phyloP scores from a whole-genome alignment of 2,329 filamentous ascomycete species.

The Coleophoma crateriformis region DNA sequence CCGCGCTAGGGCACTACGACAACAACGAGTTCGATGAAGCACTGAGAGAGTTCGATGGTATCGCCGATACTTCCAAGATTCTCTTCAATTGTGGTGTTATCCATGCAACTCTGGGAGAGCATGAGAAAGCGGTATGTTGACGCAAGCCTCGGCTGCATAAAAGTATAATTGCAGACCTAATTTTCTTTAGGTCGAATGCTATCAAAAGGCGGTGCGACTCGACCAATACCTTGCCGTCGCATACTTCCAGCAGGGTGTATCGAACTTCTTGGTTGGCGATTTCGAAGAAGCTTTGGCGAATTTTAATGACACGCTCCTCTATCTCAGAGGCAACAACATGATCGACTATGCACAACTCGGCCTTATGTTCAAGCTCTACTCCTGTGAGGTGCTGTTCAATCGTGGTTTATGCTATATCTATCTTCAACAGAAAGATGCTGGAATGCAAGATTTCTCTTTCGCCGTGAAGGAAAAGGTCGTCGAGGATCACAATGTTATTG shows the following conservation, averaged over 20 bases:
- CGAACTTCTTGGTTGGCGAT: slow-evolving; percentile 93
- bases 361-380: slow-evolving; percentile 92
- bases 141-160: too few species aligned
- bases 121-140: slow-evolving; percentile 80
- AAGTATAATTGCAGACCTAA: slow-evolving; percentile 6
- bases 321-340: slow-evolving; percentile 90
- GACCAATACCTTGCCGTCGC: slow-evolving; percentile 96
- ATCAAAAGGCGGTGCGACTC: slow-evolving; percentile 82
- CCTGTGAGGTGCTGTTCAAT: slow-evolving; percentile 97
- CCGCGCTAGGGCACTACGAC: slow-evolving; percentile 86
- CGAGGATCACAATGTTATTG: slow-evolving; percentile 94
- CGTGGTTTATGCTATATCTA: slow-evolving; percentile 97
- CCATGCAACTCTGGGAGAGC: slow-evolving; percentile 91
- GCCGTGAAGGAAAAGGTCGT: slow-evolving; percentile 95
- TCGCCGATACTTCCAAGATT: slow-evolving; percentile 95
- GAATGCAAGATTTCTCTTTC: slow-evolving; percentile 84
- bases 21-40: slow-evolving; percentile 96
- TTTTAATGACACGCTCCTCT: slow-evolving; percentile 96
- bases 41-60: slow-evolving; percentile 74
- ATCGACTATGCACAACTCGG: slow-evolving; percentile 98
- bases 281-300: slow-evolving; percentile 96
- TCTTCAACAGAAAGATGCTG: slow-evolving; percentile 82
- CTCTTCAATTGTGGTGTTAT: slow-evolving; percentile 98
- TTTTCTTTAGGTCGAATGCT: slow-evolving; percentile 76
- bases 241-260: slow-evolving; percentile 97